Conservation (phyloP, 2,329 filamentous ascomycete species). For the Aureobasidium mangrovei region DNA sequence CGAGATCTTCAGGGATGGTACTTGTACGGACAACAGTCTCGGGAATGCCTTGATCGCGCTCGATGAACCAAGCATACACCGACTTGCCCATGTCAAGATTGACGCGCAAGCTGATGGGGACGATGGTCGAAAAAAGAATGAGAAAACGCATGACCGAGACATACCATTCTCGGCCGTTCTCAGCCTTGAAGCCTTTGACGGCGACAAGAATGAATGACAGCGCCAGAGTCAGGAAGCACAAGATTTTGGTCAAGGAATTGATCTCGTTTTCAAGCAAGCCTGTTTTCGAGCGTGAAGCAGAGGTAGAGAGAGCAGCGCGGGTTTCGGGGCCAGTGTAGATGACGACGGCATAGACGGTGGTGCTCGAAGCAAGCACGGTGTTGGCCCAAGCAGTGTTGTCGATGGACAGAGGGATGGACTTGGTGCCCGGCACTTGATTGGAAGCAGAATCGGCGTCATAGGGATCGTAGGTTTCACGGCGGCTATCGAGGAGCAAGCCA, state of each 20-base stretch:
- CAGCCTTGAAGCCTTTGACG: conserved; percentile 66
- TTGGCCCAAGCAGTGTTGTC: conserved; percentile 99
- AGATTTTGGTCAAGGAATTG: conserved; percentile 91
- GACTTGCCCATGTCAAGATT: conserved; percentile 97
- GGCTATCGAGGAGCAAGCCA: conserved; percentile 54
- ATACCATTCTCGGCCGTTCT: conserved; percentile 69
- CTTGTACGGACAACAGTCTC: conserved; percentile 91
- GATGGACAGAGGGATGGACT: conserved; percentile 68
- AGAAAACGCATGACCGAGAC: conserved; percentile 97
- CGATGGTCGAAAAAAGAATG: conserved; percentile 97
- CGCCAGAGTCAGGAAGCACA: conserved; percentile 78
- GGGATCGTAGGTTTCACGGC: conserved; percentile 39
- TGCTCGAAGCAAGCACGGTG: conserved; percentile 90
- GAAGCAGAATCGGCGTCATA: conserved; percentile 17
- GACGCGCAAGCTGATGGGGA: conserved; percentile 90
- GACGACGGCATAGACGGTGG: conserved; percentile 77
- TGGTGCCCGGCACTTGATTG: conserved; percentile 14
- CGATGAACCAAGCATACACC: conserved; percentile 92
- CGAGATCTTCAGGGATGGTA: conserved; percentile 93
- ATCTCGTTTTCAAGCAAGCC: conserved; percentile 93
- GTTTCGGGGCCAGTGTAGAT: conserved; percentile 94
- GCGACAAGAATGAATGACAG: conserved; percentile 84
- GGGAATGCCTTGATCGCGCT: conserved; percentile 79
- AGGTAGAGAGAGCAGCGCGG: conserved; percentile 84
- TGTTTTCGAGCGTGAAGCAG: conserved; percentile 84